Conservation (phyloP, 306 rosid species). For the Morella rubra region DNA sequence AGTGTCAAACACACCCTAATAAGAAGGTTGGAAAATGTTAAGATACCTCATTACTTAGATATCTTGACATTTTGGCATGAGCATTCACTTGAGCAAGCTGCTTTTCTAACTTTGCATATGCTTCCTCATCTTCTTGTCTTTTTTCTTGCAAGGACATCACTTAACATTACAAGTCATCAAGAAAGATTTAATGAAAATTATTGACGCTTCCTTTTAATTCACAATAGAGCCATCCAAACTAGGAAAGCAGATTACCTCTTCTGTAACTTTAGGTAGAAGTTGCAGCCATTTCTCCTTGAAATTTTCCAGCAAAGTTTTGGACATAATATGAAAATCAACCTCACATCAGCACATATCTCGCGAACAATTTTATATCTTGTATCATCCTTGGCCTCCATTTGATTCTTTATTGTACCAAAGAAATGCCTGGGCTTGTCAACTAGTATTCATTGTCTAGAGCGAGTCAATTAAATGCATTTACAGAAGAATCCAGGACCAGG, state of each 20-base stretch:
- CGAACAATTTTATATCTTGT: slow-evolving; percentile 82
- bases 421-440: slow-evolving; percentile 99
- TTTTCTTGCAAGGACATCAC: slow-evolving; percentile 58
- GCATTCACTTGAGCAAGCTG: slow-evolving; percentile 84
- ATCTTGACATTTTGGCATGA: slow-evolving; percentile 76
- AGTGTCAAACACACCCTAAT: slow-evolving; percentile 6
- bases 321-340: slow-evolving; percentile 85
- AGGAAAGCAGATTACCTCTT: slow-evolving; percentile 57
- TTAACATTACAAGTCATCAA: slow-evolving; percentile 20
- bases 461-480: slow-evolving; percentile 26
- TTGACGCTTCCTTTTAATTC: background rate
- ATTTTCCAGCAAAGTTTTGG: slow-evolving; percentile 76
- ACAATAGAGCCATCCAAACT: slow-evolving; percentile 5
- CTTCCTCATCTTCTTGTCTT: slow-evolving; percentile 76
- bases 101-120: slow-evolving; percentile 64
- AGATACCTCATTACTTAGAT: slow-evolving; percentile 70
- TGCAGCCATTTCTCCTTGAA: slow-evolving; percentile 94
- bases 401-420: slow-evolving; percentile 80
- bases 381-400: slow-evolving; percentile 84
- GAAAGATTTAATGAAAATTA: slow-evolving; percentile 11
- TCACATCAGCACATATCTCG: slow-evolving; percentile 76
- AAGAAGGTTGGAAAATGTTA: slow-evolving; percentile 22
- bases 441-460: slow-evolving; percentile 32
- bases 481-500: slow-evolving; percentile 8
- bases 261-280: slow-evolving; percentile 80